Conservation (phyloP, 805 yeast species). For the Suhomyces xylopsoci region DNA sequence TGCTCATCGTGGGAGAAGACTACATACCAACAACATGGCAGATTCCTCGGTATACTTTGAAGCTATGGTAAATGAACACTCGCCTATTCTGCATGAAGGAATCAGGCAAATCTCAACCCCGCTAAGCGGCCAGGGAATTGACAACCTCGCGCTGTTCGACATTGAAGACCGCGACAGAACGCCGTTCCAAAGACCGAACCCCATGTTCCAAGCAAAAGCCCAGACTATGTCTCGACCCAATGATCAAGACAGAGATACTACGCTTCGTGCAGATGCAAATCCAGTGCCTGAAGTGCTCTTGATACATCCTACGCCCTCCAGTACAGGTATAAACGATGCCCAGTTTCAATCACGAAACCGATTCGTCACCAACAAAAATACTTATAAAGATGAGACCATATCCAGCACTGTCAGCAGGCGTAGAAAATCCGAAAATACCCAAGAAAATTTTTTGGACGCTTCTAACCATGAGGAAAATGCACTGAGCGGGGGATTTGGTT, state of each 20-base stretch:
- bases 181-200: neutral
- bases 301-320: neutral
- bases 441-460: neutral
- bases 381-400: neutral
- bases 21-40: neutral
- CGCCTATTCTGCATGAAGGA: constrained; percentile 18
- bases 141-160: neutral
- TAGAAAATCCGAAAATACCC: neutral
- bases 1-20: neutral
- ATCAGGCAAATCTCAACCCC: constrained; percentile 8
- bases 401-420: neutral
- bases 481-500: neutral
- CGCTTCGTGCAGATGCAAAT: neutral
- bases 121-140: constrained; percentile 2
- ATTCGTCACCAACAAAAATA: neutral
- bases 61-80: neutral
- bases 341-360: neutral
- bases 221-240: neutral
- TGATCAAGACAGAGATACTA: neutral
- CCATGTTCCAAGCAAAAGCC: neutral
- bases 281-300: neutral
- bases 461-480: neutral
- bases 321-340: neutral
- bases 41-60: constrained; percentile 1
- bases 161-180: neutral